These are phyloP conservation scores for Camptophora hylomeconis DNA, from an alignment of 2,329 filamentous ascomycete species.

Conservation along the genomic window DNA sequence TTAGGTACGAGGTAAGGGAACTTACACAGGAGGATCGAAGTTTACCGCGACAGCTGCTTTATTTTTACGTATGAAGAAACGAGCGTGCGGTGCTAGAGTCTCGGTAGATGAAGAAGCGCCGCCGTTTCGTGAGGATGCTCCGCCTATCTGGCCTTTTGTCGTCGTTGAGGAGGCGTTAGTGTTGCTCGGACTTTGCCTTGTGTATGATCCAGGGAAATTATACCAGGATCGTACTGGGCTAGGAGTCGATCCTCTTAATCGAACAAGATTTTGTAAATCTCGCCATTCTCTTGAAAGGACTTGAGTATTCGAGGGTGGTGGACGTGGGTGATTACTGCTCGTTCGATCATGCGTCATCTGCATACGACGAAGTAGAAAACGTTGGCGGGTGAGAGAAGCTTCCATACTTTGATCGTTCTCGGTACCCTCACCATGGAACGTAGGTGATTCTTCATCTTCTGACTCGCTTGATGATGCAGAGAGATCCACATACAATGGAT, in stretches of 20 bases:
- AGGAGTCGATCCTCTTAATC: too few species aligned
- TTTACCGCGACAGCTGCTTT: conserved; percentile 77
- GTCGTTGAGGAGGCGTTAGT: too few species aligned
- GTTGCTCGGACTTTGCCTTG: conserved; percentile 19
- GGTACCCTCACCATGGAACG: too few species aligned
- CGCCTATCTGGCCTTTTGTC: too few species aligned
- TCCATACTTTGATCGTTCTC: too few species aligned
- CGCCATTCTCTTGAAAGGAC: conserved; percentile 3
- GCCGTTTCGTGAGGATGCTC: too few species aligned
- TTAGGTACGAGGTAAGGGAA: conserved; percentile 8
- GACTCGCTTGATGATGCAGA: background rate
- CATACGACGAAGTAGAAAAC: too few species aligned
- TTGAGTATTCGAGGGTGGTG: too few species aligned
- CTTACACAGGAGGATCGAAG: conserved; percentile 64
- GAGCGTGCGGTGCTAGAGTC: conserved; percentile 59
- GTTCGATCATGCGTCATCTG: too few species aligned
- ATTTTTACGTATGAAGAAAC: conserved; percentile 70
- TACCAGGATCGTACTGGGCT: conserved; percentile 1
- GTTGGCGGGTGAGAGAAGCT: too few species aligned
- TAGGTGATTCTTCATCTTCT: conserved; percentile 2
- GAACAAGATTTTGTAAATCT: conserved; percentile 1
- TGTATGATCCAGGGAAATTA: conserved; percentile 8
- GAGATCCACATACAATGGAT: too few species aligned
- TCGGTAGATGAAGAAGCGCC: conserved; percentile 24
- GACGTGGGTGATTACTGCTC: too few species aligned